Conservation (phyloP, 768 basidiomycete genomes). For the Hygrocybe coccinea region DNA sequence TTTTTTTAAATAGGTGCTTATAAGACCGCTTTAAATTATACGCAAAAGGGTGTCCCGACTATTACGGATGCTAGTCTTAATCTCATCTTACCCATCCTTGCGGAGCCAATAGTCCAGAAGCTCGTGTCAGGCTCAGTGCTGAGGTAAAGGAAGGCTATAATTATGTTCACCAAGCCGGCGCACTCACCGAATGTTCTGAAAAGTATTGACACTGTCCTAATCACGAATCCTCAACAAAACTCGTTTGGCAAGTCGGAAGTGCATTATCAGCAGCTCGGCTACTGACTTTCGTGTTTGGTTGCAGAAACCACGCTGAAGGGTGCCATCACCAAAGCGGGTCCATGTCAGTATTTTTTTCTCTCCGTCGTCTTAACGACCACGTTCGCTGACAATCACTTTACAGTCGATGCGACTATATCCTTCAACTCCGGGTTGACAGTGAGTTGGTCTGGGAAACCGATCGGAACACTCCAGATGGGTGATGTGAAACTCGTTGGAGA, state of each 20-base stretch:
- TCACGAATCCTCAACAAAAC: slow-evolving; percentile 50
- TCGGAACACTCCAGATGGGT: slow-evolving; percentile 59
- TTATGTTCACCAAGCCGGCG: not conserved
- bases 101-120: slow-evolving; percentile 69
- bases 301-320: slow-evolving; percentile 53
- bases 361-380: not conserved
- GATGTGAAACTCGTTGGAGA: slow-evolving; percentile 57
- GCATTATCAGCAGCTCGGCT: not conserved
- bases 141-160: slow-evolving; percentile 32
- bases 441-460: slow-evolving; percentile 50
- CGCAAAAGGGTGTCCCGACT: slow-evolving; percentile 51
- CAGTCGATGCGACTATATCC: slow-evolving; percentile 63
- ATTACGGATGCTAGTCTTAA: slow-evolving; percentile 58
- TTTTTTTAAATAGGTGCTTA: slow-evolving; percentile 48
- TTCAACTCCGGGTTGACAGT: slow-evolving; percentile 61
- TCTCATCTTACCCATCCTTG: slow-evolving; percentile 63
- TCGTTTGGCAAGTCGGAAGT: slow-evolving; percentile 46
- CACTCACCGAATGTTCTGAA: slow-evolving; percentile 34
- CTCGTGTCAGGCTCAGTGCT: slow-evolving; percentile 56
- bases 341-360: slow-evolving; percentile 44
- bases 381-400: not conserved
- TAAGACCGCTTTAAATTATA: slow-evolving; percentile 55
- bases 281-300: not conserved
- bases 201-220: slow-evolving; percentile 46
- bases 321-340: slow-evolving; percentile 63